Base-by-base conservation (phyloP, 2,329 filamentous ascomycete genomes). In the Aspergillus pseudoterreus region DNA sequence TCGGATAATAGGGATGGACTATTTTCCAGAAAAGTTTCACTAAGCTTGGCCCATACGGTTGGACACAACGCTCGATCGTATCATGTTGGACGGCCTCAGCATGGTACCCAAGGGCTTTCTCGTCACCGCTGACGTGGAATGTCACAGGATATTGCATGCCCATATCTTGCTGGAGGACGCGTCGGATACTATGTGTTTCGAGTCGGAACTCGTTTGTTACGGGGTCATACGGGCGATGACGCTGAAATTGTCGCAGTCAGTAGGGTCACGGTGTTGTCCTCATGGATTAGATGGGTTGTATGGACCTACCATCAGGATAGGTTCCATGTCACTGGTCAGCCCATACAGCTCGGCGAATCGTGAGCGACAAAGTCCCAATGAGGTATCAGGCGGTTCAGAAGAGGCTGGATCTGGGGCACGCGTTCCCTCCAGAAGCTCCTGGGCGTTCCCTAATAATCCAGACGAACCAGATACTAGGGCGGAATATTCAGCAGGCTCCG, bases 111-210 rank as follows among this genome's bases (percentile, higher is more conserved):
- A 49, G 41, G 10, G 46, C 22, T 19, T 43, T 49, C 2, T 35
- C 9, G 3, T 49, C 46, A 1, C 21, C 33, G 14, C 19, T 39
- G 5, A 33, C 21, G 17, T 49, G 38, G 6, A 43, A 36, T 5
- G 38, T 42, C 5, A 43, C 27, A 2, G 47, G 47, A 44, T 49
- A 49, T 11, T 43, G 39, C 30, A 49, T 36, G 3, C 32, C 47
- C 30, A 24, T 43, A 3, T 38, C 47, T 36, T 27, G 17, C 8
- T 24, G 46, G 11, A 35, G 27, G 1, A 49, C 46, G 4, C 38
- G 46, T 12, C 38, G 35, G 39, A 43, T 48, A 22, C 35, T 42
- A 33, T 41, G 35, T 4, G n/a, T 48, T 6, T 42, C 27, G 27
- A 41, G 24, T 9, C 46, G 24, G 33, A 48, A 43, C 19, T 48